A percentile compares a stretch with the other conserved stretches of the same genome.
Evolutionary conservation across 192 early-diverging fungal species (phyloP).

Genomic region (Backusella liffmaniae): DNA sequence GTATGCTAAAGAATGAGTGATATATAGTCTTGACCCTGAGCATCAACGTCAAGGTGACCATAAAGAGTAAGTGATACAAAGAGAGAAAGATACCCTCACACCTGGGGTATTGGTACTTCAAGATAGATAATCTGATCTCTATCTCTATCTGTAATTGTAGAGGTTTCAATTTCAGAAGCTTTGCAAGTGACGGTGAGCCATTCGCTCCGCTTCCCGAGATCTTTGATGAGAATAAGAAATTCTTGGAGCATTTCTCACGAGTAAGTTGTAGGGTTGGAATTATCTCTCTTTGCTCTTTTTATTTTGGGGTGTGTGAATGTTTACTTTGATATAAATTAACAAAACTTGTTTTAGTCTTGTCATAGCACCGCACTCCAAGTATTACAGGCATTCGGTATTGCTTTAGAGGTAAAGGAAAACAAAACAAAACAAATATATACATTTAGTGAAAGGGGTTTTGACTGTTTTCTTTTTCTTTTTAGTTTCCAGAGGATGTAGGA

Average conservation of each 20-base stretch:
- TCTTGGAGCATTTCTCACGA: constrained; percentile 37
- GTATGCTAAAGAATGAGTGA: not conserved
- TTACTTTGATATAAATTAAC: not conserved
- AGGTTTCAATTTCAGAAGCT: constrained; percentile 56
- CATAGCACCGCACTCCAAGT: constrained; percentile 48
- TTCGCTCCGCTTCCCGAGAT: constrained; percentile 34
- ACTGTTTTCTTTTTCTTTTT: not conserved
- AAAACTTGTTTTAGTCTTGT: constrained; percentile 33
- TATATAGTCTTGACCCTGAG: constrained; percentile 45
- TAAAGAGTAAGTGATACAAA: constrained; percentile 55
- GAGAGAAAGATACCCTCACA: not conserved
- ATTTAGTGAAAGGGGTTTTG: not conserved
- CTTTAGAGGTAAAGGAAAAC: constrained; percentile 51
- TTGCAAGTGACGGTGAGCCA: constrained; percentile 34
- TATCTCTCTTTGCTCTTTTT: not conserved
- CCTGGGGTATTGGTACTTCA: no score
- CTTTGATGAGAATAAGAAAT: constrained; percentile 28
- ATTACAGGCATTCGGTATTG: constrained; percentile 60
- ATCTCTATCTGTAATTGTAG: constrained; percentile 27
- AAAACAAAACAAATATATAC: constrained; percentile 42
- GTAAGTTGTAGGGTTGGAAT: constrained; percentile 18
- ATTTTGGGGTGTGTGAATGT: not conserved
- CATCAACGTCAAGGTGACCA: constrained; percentile 51
- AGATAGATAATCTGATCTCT: not conserved
- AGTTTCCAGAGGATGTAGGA: constrained; percentile 54